Evolutionary conservation across 129 eudicot species (phyloP), one percentile per base, ranked within the genome.

Genomic region (Arctium minus): DNA sequence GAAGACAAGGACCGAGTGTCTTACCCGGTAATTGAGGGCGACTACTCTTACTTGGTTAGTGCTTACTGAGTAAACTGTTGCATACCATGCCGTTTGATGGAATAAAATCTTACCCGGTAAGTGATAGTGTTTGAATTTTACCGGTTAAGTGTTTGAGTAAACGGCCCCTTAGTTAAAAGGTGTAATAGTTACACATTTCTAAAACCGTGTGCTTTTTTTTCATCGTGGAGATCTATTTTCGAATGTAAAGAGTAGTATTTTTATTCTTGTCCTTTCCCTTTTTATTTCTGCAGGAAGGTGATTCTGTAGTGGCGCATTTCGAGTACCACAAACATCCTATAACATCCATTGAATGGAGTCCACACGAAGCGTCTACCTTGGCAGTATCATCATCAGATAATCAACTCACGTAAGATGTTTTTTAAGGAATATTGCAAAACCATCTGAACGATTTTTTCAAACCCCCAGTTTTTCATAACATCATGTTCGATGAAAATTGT

Each of bases 321-420:
- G 90, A 91, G 48, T 96, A 96, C 89, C 99, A 96, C 84, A 96
- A 96, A 79, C 99, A 89, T 76, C 97, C 99, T 9, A 92, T 96
- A 72, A 93, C 99, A 77, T 96, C 99, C 42, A 96, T 96, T 9
- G 99, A 96, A 75, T 96, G 99, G 99, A 93, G 99, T 72, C 98
- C 99, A 3, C 97, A 93, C 70, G 98, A 96, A 89, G 95, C 93
- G 2, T 91, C 99, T 31, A 91, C 98, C 37, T 75, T 96, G 85
- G 97, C 99, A 36, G 99, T 92, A 38, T 81, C 96, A 65, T 96
- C 99, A 76, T 80, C 98, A 0, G 99, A 96, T 80, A 90, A 96
- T 83, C 99, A 93, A 87, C 86, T 96, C 39, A 93, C 99, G 99
- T 96, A 88, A 88, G 92, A 78, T n/a, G 5, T 73, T 70, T 32